These are phyloP conservation scores for Heliocybe sulcata DNA, from an alignment of 1,284 basidiomycete genomes.

Conservation along the genomic window DNA sequence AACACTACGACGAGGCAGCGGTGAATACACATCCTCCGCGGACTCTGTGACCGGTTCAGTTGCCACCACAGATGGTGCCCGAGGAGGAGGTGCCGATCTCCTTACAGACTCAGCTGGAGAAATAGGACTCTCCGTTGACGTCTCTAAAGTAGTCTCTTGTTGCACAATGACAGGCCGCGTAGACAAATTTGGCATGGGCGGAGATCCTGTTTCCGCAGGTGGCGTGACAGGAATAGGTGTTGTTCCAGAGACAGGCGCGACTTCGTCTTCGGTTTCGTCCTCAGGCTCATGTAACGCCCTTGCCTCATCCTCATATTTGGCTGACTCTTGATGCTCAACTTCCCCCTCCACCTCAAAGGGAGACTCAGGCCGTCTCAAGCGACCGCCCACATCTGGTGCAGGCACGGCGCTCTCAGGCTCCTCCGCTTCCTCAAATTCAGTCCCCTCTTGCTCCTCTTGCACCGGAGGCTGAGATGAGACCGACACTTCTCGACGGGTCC, in stretches of 20 bases:
- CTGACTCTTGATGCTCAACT: neutral
- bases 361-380: neutral
- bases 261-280: neutral
- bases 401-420: too few relatives aligned
- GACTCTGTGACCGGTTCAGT: neutral
- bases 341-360: neutral
- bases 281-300: neutral
- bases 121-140: neutral
- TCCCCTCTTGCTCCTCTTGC: neutral
- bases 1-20: neutral
- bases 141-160: neutral
- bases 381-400: neutral
- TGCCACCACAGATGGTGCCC: neutral
- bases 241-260: neutral
- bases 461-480: neutral
- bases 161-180: neutral
- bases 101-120: neutral
- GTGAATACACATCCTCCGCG: neutral
- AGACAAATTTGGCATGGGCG: neutral
- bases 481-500: neutral
- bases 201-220: conserved; percentile 4
- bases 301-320: neutral
- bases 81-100: neutral
- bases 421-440: neutral
- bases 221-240: neutral